A percentile compares a stretch with the other conserved stretches of the same genome.
Conservation (phyloP, 2,329 filamentous ascomycete species). For the Trichocomaceae sp. region DNA sequence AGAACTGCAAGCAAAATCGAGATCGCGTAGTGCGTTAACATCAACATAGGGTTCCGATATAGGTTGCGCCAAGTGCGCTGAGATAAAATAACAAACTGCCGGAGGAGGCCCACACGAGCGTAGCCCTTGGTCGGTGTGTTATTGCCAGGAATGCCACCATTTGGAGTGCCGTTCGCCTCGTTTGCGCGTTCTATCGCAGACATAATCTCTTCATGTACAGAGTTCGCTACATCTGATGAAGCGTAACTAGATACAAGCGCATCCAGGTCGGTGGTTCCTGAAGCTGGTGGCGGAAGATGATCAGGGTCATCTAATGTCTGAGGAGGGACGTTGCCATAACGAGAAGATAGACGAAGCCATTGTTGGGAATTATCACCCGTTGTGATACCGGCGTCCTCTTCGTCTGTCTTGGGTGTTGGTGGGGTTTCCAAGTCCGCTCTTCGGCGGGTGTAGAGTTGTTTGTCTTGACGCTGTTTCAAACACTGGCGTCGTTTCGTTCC, state of each 20-base stretch:
- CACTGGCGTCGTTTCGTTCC: slow-evolving; percentile 69
- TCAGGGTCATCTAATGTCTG: slow-evolving; percentile 64
- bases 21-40: slow-evolving; percentile 97
- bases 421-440: slow-evolving; percentile 51
- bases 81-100: slow-evolving; percentile 86
- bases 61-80: slow-evolving; percentile 92
- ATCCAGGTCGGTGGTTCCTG: slow-evolving; percentile 70
- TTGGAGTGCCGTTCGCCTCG: slow-evolving; percentile 60
- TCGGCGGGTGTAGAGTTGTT: slow-evolving; percentile 81
- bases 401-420: slow-evolving; percentile 57
- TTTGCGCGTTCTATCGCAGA: slow-evolving; percentile 59
- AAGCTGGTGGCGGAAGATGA: slow-evolving; percentile 53
- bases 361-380: slow-evolving; percentile 47
- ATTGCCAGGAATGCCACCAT: slow-evolving; percentile 48
- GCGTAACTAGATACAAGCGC: slow-evolving; percentile 68
- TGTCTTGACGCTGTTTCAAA: slow-evolving; percentile 77
- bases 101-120: slow-evolving; percentile 66
- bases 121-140: slow-evolving; percentile 58
- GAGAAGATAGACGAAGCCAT: slow-evolving; percentile 55
- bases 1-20: slow-evolving; percentile 91
- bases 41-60: slow-evolving; percentile 94
- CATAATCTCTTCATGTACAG: slow-evolving; percentile 71
- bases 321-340: slow-evolving; percentile 49
- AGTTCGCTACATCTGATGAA: slow-evolving; percentile 67
- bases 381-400: slow-evolving; percentile 51